A percentile compares a stretch with the other conserved stretches of the same genome.
phyloP scores from a whole-genome alignment of 495 filamentous ascomycete species.

The Melanomma pulvis-pyrius region DNA sequence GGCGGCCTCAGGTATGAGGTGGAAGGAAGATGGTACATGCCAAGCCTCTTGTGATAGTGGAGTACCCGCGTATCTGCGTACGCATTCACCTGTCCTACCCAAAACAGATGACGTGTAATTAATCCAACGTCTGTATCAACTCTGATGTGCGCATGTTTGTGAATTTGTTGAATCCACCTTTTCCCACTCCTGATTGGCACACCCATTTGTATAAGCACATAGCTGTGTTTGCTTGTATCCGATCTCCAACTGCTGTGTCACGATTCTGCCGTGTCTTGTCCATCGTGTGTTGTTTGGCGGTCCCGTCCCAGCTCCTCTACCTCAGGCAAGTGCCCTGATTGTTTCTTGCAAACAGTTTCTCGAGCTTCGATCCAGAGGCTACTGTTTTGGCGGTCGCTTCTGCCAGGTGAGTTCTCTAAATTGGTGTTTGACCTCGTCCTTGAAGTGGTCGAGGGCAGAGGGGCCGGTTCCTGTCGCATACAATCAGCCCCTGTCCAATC shows the following conservation, averaged over 20 bases:
- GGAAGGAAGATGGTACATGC: background rate
- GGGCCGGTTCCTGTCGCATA: constrained; percentile 29
- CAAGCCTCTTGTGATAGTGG: background rate
- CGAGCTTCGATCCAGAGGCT: constrained; percentile 41
- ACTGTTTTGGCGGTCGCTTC: constrained; percentile 21
- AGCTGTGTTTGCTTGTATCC: too few species aligned
- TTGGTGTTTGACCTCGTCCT: constrained; percentile 25
- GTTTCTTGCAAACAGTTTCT: background rate
- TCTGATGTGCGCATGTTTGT: background rate
- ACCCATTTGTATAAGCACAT: too few species aligned
- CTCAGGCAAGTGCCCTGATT: background rate
- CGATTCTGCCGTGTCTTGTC: background rate
- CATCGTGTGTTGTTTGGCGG: background rate
- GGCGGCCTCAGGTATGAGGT: background rate
- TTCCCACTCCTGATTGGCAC: background rate
- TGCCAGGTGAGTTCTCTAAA: constrained; percentile 32
- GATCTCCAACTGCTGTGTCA: background rate
- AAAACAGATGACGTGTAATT: background rate
- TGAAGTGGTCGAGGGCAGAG: constrained; percentile 32
- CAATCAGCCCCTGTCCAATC: constrained; percentile 4
- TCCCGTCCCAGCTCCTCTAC: background rate
- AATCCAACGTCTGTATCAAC: background rate
- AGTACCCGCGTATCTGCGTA: background rate
- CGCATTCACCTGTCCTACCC: background rate
- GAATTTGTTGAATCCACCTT: background rate